These are phyloP conservation scores for Nannochloris sp. DNA, from an alignment of 139 green algal species.

Conservation along the genomic window DNA sequence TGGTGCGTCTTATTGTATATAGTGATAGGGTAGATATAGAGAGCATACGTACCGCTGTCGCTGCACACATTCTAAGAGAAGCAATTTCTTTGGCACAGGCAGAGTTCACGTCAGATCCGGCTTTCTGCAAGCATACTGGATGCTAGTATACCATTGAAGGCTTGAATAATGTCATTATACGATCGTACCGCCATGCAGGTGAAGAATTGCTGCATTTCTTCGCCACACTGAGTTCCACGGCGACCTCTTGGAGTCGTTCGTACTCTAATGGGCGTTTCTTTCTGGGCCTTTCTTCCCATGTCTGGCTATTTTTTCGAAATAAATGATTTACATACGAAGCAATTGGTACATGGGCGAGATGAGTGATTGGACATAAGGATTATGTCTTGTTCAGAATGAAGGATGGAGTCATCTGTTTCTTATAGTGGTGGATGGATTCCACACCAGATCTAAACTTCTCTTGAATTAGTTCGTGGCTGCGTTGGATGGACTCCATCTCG, in stretches of 20 bases:
- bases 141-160: neutral
- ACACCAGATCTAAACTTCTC: too few species aligned
- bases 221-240: neutral
- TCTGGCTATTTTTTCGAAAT: neutral
- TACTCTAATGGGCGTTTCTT: conserved; percentile 10
- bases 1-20: too few species aligned
- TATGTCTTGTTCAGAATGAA: too few species aligned
- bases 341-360: too few species aligned
- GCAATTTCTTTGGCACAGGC: conserved; percentile 9
- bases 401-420: too few species aligned
- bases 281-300: conserved; percentile 5
- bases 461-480: too few species aligned
- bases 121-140: neutral
- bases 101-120: conserved; percentile 9
- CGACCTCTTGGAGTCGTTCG: neutral
- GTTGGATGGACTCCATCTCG: too few species aligned
- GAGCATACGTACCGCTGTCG: conserved; percentile 15
- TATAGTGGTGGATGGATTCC: too few species aligned
- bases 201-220: conserved; percentile 15
- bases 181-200: conserved; percentile 10
- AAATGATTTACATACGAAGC: too few species aligned
- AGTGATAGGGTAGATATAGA: neutral
- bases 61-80: conserved; percentile 16
- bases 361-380: too few species aligned
- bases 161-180: neutral